A percentile compares a stretch with the other conserved stretches of the same genome.
Evolutionary conservation across 2,329 filamentous ascomycete species (phyloP).

Genomic region (Ilyonectria sp.): DNA sequence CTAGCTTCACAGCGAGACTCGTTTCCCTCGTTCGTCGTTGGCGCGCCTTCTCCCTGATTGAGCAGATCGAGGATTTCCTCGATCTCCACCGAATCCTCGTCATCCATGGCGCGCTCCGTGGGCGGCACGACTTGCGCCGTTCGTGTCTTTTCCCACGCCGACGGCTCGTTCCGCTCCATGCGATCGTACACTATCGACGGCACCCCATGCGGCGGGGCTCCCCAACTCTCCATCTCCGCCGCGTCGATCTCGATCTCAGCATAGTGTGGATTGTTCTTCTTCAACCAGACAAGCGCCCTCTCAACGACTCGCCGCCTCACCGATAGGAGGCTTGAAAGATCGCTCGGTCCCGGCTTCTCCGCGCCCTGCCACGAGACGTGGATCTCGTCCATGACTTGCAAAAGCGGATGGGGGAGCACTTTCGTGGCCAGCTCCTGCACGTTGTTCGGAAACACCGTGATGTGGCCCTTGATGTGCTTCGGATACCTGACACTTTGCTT

Average conservation of each 20-base stretch:
- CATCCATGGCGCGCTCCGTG: too few relatives aligned
- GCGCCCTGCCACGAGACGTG: background rate
- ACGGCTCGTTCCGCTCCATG: slow-evolving; percentile 8
- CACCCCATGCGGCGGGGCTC: background rate
- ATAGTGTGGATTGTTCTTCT: background rate
- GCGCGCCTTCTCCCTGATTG: background rate
- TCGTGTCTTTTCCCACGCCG: too few relatives aligned
- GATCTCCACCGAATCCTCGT: too few relatives aligned
- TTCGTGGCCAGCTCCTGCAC: too few relatives aligned
- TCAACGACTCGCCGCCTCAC: background rate
- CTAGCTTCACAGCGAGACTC: too few relatives aligned
- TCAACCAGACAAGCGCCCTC: background rate
- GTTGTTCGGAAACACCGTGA: too few relatives aligned
- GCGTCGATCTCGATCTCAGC: background rate
- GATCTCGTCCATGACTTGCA: too few relatives aligned
- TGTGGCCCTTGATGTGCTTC: background rate
- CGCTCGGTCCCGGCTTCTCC: background rate
- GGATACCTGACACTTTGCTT: background rate
- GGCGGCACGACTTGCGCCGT: too few relatives aligned
- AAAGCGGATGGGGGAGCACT: too few relatives aligned
- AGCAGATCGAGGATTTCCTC: background rate
- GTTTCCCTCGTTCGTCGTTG: too few relatives aligned
- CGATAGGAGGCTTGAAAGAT: background rate
- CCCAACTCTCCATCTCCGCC: slow-evolving; percentile 5
- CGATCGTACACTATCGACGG: background rate